These are phyloP conservation scores for Artemisia argyi DNA, from an alignment of 129 eudicot species.

Conservation along the genomic window DNA sequence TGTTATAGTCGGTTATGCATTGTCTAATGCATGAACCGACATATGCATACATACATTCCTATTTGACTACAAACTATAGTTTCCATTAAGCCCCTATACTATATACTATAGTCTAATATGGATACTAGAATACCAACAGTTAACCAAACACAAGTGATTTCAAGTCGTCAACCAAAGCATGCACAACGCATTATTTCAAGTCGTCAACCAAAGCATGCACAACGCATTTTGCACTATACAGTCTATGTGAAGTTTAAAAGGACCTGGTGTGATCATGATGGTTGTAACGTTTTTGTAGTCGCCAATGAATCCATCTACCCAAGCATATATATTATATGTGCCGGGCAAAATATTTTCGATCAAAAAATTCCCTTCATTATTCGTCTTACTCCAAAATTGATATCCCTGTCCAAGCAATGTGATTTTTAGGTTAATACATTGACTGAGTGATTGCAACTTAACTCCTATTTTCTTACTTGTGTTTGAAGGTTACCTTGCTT, in stretches of 20 bases:
- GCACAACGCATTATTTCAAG: no score
- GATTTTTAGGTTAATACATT: neutral
- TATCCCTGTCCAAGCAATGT: conserved; percentile 49
- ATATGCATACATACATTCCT: no score
- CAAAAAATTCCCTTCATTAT: conserved; percentile 54
- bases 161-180: no score
- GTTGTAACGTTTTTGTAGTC: conserved; percentile 20
- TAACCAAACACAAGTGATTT: no score
- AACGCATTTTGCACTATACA: neutral
- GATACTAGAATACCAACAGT: no score
- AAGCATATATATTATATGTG: conserved; percentile 74
- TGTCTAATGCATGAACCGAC: no score
- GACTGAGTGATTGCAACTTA: neutral
- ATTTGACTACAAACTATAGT: no score
- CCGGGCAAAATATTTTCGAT: conserved; percentile 55
- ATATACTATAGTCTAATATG: no score
- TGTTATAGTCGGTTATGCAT: no score
- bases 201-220: no score
- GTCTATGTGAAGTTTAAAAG: neutral
- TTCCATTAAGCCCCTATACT: no score
- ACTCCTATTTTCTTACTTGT: neutral
- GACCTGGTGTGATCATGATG: conserved; percentile 52
- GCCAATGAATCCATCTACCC: conserved; percentile 60
- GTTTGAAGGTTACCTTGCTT: conserved; percentile 54
- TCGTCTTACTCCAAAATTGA: conserved; percentile 79